Percentiles rank a stretch among this genome's conserved stretches.
Conservation (phyloP, 2,329 filamentous ascomycete genomes). For the Aspergillus carbonarius region DNA sequence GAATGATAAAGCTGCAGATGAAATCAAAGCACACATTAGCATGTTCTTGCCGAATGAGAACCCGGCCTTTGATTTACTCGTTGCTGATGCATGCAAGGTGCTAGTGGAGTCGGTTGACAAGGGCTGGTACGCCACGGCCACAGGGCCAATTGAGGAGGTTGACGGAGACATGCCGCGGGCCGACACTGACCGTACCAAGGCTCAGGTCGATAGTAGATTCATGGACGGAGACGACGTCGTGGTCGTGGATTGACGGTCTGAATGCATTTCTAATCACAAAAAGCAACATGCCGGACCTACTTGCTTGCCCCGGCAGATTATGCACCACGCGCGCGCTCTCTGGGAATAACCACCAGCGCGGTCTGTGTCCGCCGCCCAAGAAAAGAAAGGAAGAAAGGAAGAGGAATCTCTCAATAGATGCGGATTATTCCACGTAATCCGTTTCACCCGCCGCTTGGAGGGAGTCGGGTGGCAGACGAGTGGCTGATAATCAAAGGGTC, state of each 20-base stretch:
- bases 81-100: slow-evolving; percentile 38
- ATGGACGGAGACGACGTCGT: slow-evolving; percentile 38
- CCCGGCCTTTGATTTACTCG: slow-evolving; percentile 43
- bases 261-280: background rate
- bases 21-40: slow-evolving; percentile 72
- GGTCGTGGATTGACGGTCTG: slow-evolving; percentile 29
- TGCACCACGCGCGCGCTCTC: background rate
- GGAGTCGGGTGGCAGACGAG: background rate
- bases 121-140: slow-evolving; percentile 39
- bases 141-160: slow-evolving; percentile 19
- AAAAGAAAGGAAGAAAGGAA: background rate
- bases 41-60: slow-evolving; percentile 50
- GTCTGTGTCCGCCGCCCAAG: background rate
- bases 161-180: slow-evolving; percentile 17
- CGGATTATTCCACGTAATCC: slow-evolving; percentile 1
- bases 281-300: background rate
- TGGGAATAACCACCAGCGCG: background rate
- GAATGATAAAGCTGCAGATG: slow-evolving; percentile 77
- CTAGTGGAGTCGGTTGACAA: slow-evolving; percentile 42
- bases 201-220: slow-evolving; percentile 23
- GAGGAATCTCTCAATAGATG: background rate
- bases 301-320: background rate
- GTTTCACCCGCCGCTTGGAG: background rate
- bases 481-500: slow-evolving; percentile 3
- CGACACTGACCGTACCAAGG: slow-evolving; percentile 11